Base-by-base conservation (phyloP, 129 eudicot genomes). In the Tanacetum coccineum region DNA sequence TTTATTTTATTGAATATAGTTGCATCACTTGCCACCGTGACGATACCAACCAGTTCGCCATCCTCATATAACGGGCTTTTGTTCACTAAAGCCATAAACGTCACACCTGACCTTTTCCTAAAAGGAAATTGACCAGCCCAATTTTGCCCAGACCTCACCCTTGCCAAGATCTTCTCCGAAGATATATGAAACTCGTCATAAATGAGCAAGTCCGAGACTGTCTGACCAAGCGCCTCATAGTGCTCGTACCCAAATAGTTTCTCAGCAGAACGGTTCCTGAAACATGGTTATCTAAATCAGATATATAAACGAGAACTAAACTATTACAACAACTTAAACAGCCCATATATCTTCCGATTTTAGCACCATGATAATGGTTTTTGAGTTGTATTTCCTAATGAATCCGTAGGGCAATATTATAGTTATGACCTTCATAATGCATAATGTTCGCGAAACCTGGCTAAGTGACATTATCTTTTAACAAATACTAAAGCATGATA, bases 41-140 rank as follows among this genome's bases (percentile, higher is more conserved):
- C 66, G 6, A 88, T 71, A 58, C 98, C 98, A 71, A 80, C 87
- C 79, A 93, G 89, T 74, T 82, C 83, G 17, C 78, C 89, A 50
- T 88, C 79, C 76, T 93, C 98, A 50, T 86, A 88, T 60, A 84
- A 67, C 4, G 84, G 96, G 74, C 81, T 86, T 70, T 88, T 80
- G 28, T 89, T 88, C 73, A 93, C 89, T 53, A 93, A 44, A 67
- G 98, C 96, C 96, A 61, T 72, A 88, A 61, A 61, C 5, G 66
- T 61, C 79, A 80, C 76, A 42, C 96, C 95, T 0, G 91, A 84
- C 66, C 86, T 78, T 79, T 86, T 88, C 77, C 78, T 88, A 48
- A 81, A 85, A 55, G 91, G 98, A 77, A 86, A 85, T 68, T 84
- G 98, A 60, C 98, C 98, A 7, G 98, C 82, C 96, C 98, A 93